Conservation (phyloP, 805 yeast genomes). For the Cyberlindnera maritima region DNA sequence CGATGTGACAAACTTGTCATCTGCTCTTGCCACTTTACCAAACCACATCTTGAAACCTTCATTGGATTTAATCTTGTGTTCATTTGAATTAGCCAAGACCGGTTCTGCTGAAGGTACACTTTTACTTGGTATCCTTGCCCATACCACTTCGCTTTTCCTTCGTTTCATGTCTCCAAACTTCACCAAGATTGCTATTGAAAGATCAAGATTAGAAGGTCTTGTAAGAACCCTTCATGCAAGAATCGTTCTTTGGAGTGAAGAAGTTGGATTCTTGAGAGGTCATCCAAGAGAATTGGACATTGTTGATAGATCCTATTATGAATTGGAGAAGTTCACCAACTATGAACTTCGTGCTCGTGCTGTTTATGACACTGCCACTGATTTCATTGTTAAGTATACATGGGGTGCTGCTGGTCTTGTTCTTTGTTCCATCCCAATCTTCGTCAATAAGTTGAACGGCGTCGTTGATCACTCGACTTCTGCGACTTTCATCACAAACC, state of each 20-base stretch:
- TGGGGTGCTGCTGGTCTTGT: constrained; percentile 96
- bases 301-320: constrained; percentile 77
- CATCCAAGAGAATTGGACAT: constrained; percentile 74
- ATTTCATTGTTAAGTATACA: constrained; percentile 83
- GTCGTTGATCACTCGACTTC: constrained; percentile 49
- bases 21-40: constrained; percentile 69
- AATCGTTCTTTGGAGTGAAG: constrained; percentile 76
- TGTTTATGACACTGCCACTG: constrained; percentile 79
- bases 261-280: constrained; percentile 82
- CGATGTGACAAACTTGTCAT: constrained; percentile 72
- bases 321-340: constrained; percentile 72
- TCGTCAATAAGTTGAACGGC: constrained; percentile 48
- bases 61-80: constrained; percentile 75
- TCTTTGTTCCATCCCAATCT: constrained; percentile 86
- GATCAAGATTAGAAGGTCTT: constrained; percentile 80
- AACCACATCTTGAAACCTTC: constrained; percentile 83
- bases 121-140: constrained; percentile 75
- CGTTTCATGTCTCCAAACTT: constrained; percentile 86
- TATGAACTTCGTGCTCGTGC: constrained; percentile 75
- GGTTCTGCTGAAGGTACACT: constrained; percentile 70
- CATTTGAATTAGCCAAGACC: constrained; percentile 58
- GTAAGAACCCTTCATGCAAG: constrained; percentile 82
- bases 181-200: constrained; percentile 71
- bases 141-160: constrained; percentile 70
- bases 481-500: constrained; percentile 84